Conservation (phyloP, 2,329 filamentous ascomycete genomes). For the Stagonosporopsis rhizophila region DNA sequence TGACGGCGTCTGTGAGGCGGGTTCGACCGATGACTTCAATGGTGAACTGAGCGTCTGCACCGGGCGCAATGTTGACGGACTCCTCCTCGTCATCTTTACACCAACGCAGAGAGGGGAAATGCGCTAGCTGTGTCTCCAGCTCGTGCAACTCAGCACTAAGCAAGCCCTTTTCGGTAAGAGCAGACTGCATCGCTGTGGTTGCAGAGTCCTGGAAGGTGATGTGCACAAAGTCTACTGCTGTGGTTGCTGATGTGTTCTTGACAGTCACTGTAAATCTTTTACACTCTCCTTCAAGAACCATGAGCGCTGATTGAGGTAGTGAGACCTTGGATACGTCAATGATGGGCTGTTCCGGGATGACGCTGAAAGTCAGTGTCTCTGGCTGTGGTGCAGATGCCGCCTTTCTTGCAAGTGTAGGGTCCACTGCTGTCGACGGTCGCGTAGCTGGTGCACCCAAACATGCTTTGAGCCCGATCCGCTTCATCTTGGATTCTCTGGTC, state of each 20-base stretch:
- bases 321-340: conserved; percentile 78
- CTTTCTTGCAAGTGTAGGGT: conserved; percentile 32
- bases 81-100: conserved; percentile 58
- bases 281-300: conserved; percentile 91
- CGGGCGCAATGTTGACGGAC: conserved; percentile 67
- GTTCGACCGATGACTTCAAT: conserved; percentile 88
- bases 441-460: conserved; percentile 58
- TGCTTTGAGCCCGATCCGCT: conserved; percentile 69
- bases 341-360: conserved; percentile 80
- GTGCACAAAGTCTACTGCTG: conserved; percentile 80
- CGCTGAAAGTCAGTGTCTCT: conserved; percentile 67
- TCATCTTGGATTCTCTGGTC: conserved; percentile 74
- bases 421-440: conserved; percentile 46
- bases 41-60: conserved; percentile 73
- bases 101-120: conserved; percentile 67
- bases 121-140: conserved; percentile 79
- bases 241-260: conserved; percentile 74
- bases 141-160: conserved; percentile 83
- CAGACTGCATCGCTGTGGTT: conserved; percentile 75
- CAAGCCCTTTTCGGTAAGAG: conserved; percentile 77
- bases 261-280: conserved; percentile 79
- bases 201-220: conserved; percentile 93
- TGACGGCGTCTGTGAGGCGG: conserved; percentile 77
- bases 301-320: conserved; percentile 82
- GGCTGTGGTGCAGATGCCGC: conserved; percentile 40